phyloP scores from a whole-genome alignment of 2,329 filamentous ascomycete genomes.

The Calonectria montana region DNA sequence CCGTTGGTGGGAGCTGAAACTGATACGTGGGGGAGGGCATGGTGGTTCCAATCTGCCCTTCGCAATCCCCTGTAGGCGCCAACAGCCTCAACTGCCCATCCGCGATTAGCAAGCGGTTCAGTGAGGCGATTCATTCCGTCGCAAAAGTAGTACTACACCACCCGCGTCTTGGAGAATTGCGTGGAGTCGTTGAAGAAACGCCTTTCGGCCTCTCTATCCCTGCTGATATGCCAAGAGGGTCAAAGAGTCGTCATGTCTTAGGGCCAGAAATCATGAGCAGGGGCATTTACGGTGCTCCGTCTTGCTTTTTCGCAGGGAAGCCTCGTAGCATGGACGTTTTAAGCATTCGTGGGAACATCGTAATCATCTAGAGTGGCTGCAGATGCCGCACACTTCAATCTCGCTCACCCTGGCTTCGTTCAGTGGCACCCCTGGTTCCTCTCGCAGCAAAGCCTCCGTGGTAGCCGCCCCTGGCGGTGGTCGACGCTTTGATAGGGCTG shows the following conservation, averaged over 20 bases:
- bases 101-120: constrained; percentile 25
- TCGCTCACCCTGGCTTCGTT: constrained; percentile 36
- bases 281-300: constrained; percentile 27
- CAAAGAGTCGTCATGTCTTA: background rate
- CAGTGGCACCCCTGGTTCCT: background rate
- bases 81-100: constrained; percentile 16
- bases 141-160: constrained; percentile 28
- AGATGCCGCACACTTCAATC: constrained; percentile 33
- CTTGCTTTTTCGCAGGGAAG: background rate
- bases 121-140: constrained; percentile 30
- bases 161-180: constrained; percentile 19
- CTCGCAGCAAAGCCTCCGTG: constrained; percentile 1
- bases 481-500: constrained; percentile 37
- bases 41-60: constrained; percentile 11
- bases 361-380: constrained; percentile 23
- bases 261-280: background rate
- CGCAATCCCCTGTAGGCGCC: constrained; percentile 26
- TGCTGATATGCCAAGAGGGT: background rate
- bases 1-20: constrained; percentile 32
- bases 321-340: background rate
- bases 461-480: constrained; percentile 23
- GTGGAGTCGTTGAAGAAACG: constrained; percentile 29
- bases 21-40: constrained; percentile 18
- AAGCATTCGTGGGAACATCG: background rate
- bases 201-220: background rate